These are phyloP conservation scores for Thymus mandschuricus DNA, from an alignment of 257 asterid species.

Conservation along the genomic window DNA sequence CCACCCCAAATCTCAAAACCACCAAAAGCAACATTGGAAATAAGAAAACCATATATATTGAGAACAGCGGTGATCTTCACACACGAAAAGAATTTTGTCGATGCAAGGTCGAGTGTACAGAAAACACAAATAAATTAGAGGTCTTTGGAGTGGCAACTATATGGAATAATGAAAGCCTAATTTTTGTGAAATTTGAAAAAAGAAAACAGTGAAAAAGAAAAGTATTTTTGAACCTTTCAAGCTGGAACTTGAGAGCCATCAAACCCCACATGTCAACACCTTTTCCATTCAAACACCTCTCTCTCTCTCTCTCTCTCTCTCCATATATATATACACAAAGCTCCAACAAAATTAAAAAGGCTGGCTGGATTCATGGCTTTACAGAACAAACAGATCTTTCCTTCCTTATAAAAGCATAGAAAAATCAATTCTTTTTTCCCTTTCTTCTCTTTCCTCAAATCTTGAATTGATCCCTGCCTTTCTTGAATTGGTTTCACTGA, in stretches of 20 bases:
- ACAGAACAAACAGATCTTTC: conserved; percentile 13
- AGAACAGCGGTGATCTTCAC: background rate
- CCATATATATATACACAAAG: background rate
- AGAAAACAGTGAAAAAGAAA: conserved; percentile 26
- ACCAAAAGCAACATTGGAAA: background rate
- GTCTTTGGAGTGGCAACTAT: background rate
- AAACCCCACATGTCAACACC: conserved; percentile 38
- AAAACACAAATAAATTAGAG: background rate
- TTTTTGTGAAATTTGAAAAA: conserved; percentile 26
- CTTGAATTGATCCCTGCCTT: background rate
- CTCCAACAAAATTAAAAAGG: conserved; percentile 19
- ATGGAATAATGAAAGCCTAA: conserved; percentile 3
- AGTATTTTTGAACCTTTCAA: conserved; percentile 49
- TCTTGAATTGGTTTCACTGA: conserved; percentile 28
- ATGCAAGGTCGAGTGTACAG: too few relatives aligned
- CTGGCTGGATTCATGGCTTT: conserved; percentile 29
- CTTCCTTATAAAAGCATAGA: conserved; percentile 23
- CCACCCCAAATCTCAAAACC: background rate
- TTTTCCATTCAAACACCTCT: conserved; percentile 14
- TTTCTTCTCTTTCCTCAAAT: background rate
- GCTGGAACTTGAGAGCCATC: conserved; percentile 56
- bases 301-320: too few relatives aligned
- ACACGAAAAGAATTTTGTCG: background rate
- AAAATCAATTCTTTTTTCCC: background rate
- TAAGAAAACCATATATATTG: background rate